Evolutionary conservation across 2,329 filamentous ascomycete species (phyloP), one percentile per base, ranked within the genome.

Genomic region (Phialophora verrucosa): DNA sequence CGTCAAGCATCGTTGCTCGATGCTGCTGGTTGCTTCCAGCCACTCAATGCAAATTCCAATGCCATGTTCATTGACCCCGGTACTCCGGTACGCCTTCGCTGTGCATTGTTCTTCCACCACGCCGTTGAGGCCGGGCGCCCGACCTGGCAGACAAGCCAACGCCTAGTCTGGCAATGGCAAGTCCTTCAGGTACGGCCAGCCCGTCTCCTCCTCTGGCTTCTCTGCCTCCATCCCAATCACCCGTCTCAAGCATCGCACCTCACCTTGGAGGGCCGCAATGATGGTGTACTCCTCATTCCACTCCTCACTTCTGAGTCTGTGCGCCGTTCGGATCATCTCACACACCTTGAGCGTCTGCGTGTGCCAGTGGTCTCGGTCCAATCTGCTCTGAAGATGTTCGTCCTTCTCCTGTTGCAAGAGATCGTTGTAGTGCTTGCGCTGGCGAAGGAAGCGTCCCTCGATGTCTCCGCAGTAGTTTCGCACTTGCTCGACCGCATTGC

Each of bases 381-480:
- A 73, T n/a, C 82, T 80, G 67, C 80, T 81, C 53, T 80, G 74
- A 25, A 83, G 72, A 65, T 83, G 82, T 4, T 81, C 78, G 67
- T 83, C 82, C 50, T 82, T 82, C 70, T 84, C 82, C 10, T 79
- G 79, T 67, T 83, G 82, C 14, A 84, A 76, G 4, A 84, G 77
- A 53, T 81, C 78, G 70, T 83, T 83, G 73, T 83, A 84, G 69
- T 82, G 81, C 50, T 76, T 77, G 68, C 81, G 81, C 68, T 83
- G 80, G 4, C 78, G 74, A 6, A 83, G 76, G 66, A 78, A 82
- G 56, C 82, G 77, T 74, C 79, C 77, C 65, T 83, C 82, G 71
- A 82, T 82, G 73, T 81, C 81, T 67, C 79, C 79, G 72, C 80
- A 82, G 70, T 83, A 83, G 71, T 80, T 81, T 65, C 82, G 82